Evolutionary conservation across 768 basidiomycete genomes (phyloP).

Genomic region (Suillus placidus): DNA sequence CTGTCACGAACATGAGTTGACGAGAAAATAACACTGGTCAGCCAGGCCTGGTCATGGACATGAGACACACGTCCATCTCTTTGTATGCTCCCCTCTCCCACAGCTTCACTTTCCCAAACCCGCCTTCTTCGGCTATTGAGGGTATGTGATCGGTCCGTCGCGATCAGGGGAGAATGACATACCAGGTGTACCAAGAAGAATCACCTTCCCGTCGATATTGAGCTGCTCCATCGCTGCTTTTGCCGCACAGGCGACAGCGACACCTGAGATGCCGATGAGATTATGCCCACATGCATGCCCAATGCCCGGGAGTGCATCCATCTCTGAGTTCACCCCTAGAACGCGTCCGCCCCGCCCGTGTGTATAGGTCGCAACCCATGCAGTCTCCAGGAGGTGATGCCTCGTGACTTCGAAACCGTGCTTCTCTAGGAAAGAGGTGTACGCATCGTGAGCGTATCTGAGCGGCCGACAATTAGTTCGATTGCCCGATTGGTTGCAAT

Average conservation of each 20-base stretch:
- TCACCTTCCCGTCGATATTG: conserved; percentile 66
- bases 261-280: conserved; percentile 75
- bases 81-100: conserved; percentile 73
- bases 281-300: conserved; percentile 86
- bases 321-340: conserved; percentile 83
- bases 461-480: not conserved
- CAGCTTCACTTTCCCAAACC: conserved; percentile 71
- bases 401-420: conserved; percentile 67
- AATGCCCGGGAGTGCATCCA: conserved; percentile 62
- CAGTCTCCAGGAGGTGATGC: conserved; percentile 68
- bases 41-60: conserved; percentile 43
- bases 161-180: conserved; percentile 5
- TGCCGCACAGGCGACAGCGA: conserved; percentile 72
- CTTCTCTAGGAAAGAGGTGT: conserved; percentile 66
- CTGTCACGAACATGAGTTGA: conserved; percentile 36
- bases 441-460: conserved; percentile 72
- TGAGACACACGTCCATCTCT: conserved; percentile 76
- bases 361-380: conserved; percentile 71
- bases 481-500: not conserved
- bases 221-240: conserved; percentile 63
- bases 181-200: conserved; percentile 82
- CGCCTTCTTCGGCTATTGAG: conserved; percentile 72
- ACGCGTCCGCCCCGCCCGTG: conserved; percentile 68
- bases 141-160: not conserved
- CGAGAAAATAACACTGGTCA: not conserved